Evolutionary conservation across 371 early-diverging fungal species (phyloP), one percentile per base, ranked within the genome.

Genomic region (Lichtheimia ramosa): DNA sequence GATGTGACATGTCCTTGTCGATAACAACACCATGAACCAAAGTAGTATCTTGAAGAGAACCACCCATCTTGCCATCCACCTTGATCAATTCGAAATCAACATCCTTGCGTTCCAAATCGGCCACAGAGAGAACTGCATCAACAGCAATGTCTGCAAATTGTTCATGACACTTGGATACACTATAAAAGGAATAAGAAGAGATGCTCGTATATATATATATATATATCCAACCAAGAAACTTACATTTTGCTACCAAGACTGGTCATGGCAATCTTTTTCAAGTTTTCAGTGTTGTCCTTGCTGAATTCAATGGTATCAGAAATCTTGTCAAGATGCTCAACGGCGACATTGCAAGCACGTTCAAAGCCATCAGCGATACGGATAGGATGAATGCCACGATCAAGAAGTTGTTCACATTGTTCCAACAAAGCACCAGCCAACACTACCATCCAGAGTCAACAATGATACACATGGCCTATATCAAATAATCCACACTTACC

Each of bases 31-130:
- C 99, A 66, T 91, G 88, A 20, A 99, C 95, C 48, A 99, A 83
- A 58, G 88, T 80, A 53, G 98, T 94, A 70, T 98, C 99, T 54
- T 86, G 86, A 55, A 99, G 71, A 54, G 95, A 95, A 48, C 96
- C 97, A 60, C 99, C 99, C 52, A 97, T 91, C 74, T 98, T 98
- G 66, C 97, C 97, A 74, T 98, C 98, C 62, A 99, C 90, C 85
- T 98, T 98, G 85, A 99, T 99, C 66, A 99, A 81, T 71, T 99
- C 99, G 79, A 99, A 99, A 81, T 99, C 99, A 56, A 99, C 98
- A 74, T 99, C 99, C 79, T 96, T 96, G 70, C 99, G 92, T 68
- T 98, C 97, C 56, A 95, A 77, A 73, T 99, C 99, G 18, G 98
- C 97, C 5, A 99, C 99, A 21, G 96, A 83, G 43, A 98, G 82